Evolutionary conservation across 305 asterid genomes (phyloP), one percentile per base, ranked within the genome.

Genomic region (Caryopteris hybrid): DNA sequence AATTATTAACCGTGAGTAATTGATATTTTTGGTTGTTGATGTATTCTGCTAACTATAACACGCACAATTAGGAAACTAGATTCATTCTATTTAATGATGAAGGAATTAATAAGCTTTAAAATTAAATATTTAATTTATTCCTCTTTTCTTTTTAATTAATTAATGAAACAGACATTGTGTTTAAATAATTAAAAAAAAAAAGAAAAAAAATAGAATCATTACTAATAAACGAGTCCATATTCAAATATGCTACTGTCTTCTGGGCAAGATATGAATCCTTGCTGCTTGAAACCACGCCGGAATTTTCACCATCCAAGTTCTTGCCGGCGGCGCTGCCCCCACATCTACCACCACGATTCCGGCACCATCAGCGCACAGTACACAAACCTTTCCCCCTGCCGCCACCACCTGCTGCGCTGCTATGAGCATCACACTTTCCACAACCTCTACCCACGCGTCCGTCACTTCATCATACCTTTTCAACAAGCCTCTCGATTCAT

Each of bases 291-390:
- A 73, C 27, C 79, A 89, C 8, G 67, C 5, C 9, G 93, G 91
- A 45, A 80, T 73, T 5, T 83, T 84, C 78, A 87, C 95, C 64
- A 64, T 71, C 84, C 84, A 78, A n/a, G 80, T 16, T 20, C 81
- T 68, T 2, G 65, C 83, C 74, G 83, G 85, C 22, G 81, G 84
- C 66, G 61, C 8, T 36, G 70, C 79, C 79, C 54, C 71, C 76
- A 88, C 92, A 61, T 90, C 90, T 66, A 88, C 95, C 73, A 90
- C 92, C 69, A 69, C 78, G 16, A 88, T 70, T 27, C 76, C 46
- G 9, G 22, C 50, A 2, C 90, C 84, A 6, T 81, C 77, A 6
- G 73, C 78, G 17, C 83, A 45, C 57, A 83, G 76, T 0, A 82
- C 85, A 25, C 96, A 90, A 22, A 88, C 88, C 29, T 71, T 84